Base-by-base conservation (phyloP, 257 asterid genomes). In the Penstemon newberryi region DNA sequence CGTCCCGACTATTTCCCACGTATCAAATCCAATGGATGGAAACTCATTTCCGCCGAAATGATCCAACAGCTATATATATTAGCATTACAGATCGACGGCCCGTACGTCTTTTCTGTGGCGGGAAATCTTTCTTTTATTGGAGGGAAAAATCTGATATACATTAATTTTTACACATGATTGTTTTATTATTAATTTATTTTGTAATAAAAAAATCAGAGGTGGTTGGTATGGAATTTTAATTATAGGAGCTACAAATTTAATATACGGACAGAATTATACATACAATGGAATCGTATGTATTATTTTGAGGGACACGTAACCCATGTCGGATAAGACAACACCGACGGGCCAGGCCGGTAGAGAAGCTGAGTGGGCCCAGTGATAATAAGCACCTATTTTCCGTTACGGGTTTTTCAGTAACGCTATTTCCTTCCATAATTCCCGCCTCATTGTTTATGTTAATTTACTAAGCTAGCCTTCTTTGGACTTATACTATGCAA, bases 251-350 rank as follows among this genome's bases (percentile, higher is more conserved):
- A 41, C 53, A 11, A 52, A 40, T 3, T 40, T 45, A 64, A 11
- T 3, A 45, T 19, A 50, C 2, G 4, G 4, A 47, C 13, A 8
- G 5, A 36, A 7, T 12, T 46, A 41, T 11, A 60, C 1, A 56
- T 70, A 56, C 15, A 9, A 45, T 33, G 3, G 15, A 19, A 12
- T 39, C 71, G 63, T 46, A 25, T 49, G 15, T 49, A 49, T 49
- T 9, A 3, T 4, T 10, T 49, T 13, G 54, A 3, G 61, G 55
- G 70, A 70, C 72, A 69, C 69, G 73, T 78, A 53, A 57, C 15
- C 60, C 70, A 68, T 70, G 74, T 70, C 74, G 85, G 83, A 77
- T 56, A 78, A 66, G 83, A 85, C 90, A 82, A 77, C 74, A 56
- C 81, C 80, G 84, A 76, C 85, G 80, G 77, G 0, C 18, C 18